A percentile compares a stretch with the other conserved stretches of the same genome.
Conservation (phyloP, 371 early-diverging fungal species). For the Mortierella sp. region DNA sequence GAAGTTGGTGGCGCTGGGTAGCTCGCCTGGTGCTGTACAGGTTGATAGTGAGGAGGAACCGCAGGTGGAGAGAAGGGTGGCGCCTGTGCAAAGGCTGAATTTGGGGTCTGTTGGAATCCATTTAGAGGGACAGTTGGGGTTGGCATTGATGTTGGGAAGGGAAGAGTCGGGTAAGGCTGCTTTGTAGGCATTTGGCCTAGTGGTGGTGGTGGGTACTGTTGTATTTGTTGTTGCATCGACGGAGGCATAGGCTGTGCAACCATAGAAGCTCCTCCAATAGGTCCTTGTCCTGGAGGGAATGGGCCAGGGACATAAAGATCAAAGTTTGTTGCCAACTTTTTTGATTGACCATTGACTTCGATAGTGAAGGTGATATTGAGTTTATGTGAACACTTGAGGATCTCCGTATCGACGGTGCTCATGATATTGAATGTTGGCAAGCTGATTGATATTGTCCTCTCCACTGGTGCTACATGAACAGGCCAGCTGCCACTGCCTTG, state of each 20-base stretch:
- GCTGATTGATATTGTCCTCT: constrained; percentile 29
- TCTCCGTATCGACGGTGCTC: constrained; percentile 47
- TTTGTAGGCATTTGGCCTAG: background rate
- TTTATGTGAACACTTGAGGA: constrained; percentile 50
- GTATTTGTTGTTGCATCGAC: constrained; percentile 11
- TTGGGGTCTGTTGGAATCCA: constrained; percentile 9
- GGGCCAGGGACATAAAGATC: constrained; percentile 51
- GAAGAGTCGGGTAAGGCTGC: constrained; percentile 12
- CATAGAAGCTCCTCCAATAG: background rate
- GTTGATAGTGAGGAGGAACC: constrained; percentile 8
- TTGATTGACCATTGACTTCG: constrained; percentile 37
- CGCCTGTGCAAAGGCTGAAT: constrained; percentile 18
- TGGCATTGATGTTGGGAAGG: constrained; percentile 11
- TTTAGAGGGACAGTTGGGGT: constrained; percentile 7
- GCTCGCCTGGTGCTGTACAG: constrained; percentile 2
- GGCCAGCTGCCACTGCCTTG: constrained; percentile 42
- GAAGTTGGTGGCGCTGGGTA: background rate
- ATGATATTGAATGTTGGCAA: constrained; percentile 32
- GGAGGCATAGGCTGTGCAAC: background rate
- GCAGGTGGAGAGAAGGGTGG: constrained; percentile 28
- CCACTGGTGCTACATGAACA: constrained; percentile 26
- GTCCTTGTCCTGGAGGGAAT: constrained; percentile 54
- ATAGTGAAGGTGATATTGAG: constrained; percentile 40
- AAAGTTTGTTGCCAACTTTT: constrained; percentile 39
- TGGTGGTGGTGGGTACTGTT: constrained; percentile 2